Evolutionary conservation across 148 eudicot genomes (phyloP).

Genomic region (Drosera capensis): DNA sequence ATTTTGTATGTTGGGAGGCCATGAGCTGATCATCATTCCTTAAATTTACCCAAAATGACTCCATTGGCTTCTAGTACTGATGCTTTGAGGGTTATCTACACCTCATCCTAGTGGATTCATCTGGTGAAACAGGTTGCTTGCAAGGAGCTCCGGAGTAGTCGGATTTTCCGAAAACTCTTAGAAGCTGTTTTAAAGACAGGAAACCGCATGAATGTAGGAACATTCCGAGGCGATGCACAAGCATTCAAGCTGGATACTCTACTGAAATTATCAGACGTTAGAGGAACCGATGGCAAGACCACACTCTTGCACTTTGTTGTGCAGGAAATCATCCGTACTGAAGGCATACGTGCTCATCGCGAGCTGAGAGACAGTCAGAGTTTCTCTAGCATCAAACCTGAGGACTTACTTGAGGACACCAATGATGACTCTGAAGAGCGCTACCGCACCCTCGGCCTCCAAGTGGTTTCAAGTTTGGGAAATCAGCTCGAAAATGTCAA

Average conservation of each 20-base stretch:
- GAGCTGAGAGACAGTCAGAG: slow-evolving; percentile 29
- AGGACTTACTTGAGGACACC: slow-evolving; percentile 28
- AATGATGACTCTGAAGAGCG: slow-evolving; percentile 36
- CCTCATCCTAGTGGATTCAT: not conserved
- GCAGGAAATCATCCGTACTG: slow-evolving; percentile 61
- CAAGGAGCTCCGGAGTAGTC: slow-evolving; percentile 47
- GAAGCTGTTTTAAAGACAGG: slow-evolving; percentile 85
- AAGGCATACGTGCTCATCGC: slow-evolving; percentile 63
- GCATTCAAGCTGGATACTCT: slow-evolving; percentile 80
- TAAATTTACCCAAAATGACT: slow-evolving; percentile 10
- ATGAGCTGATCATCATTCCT: no score
- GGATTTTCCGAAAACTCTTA: slow-evolving; percentile 68
- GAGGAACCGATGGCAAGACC: slow-evolving; percentile 68
- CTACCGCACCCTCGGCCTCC: slow-evolving; percentile 25
- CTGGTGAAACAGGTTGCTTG: slow-evolving; percentile 36
- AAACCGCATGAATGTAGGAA: slow-evolving; percentile 75
- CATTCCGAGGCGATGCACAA: slow-evolving; percentile 71
- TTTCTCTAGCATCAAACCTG: slow-evolving; percentile 28
- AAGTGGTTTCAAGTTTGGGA: slow-evolving; percentile 28
- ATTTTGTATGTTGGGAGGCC: slow-evolving; percentile 21
- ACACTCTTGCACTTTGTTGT: slow-evolving; percentile 80
- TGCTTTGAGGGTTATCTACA: slow-evolving; percentile 8
- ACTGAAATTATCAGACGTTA: slow-evolving; percentile 62
- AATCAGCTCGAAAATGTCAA: slow-evolving; percentile 31
- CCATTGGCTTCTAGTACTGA: slow-evolving; percentile 3